Evolutionary conservation across 108 stramenopile genomes (phyloP).

Genomic region (Cyclostephanos tholiformis): DNA sequence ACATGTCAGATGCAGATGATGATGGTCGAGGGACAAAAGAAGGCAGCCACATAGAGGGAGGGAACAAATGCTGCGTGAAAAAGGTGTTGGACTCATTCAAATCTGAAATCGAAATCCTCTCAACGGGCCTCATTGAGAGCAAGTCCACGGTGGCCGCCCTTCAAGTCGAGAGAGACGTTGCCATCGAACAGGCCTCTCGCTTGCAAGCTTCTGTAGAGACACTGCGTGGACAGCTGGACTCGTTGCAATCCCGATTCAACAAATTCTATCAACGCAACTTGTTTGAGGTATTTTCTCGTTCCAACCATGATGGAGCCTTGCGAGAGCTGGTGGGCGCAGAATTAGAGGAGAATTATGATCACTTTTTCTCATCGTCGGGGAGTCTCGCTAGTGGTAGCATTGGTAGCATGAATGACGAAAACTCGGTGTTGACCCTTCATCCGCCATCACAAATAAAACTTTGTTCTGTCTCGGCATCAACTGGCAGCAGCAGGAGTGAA

Average conservation of each 20-base stretch:
- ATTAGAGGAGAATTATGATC: neutral
- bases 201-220: neutral
- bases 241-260: neutral
- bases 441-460: neutral
- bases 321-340: neutral
- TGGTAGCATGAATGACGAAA: neutral
- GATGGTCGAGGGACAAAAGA: neutral
- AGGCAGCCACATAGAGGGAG: neutral
- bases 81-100: neutral
- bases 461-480: neutral
- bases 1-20: neutral
- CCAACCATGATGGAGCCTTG: neutral
- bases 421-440: neutral
- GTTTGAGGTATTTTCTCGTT: neutral
- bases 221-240: neutral
- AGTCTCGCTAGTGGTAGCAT: neutral
- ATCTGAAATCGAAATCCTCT: neutral
- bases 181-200: neutral
- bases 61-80: neutral
- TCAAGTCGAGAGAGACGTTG: neutral
- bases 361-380: neutral
- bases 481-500: neutral
- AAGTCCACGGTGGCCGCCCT: neutral
- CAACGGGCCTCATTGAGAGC: neutral
- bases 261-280: neutral